Evolutionary conservation across 2,329 filamentous ascomycete species (phyloP).

Genomic region (Claviceps spartinae): DNA sequence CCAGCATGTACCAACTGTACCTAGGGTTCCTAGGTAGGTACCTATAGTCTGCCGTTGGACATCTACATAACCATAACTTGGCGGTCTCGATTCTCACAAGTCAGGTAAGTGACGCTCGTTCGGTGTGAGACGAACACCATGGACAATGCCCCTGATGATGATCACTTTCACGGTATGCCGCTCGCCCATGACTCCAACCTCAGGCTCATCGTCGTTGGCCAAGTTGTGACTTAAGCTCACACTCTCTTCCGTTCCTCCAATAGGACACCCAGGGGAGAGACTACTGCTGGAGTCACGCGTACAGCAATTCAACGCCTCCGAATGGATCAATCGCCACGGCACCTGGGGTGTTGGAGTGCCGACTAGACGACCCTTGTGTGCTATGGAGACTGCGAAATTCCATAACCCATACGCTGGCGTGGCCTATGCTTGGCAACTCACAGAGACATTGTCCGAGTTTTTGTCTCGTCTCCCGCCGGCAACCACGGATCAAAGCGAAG

Average conservation of each 20-base stretch:
- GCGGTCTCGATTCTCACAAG: neutral
- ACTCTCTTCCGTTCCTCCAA: neutral
- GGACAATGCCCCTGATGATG: neutral
- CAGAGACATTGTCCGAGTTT: constrained; percentile 52
- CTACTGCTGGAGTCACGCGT: constrained; percentile 35
- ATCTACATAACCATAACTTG: neutral
- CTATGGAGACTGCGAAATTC: constrained; percentile 18
- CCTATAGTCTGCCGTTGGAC: neutral
- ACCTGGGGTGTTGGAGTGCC: constrained; percentile 2
- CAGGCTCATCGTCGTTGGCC: neutral
- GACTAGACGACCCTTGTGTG: neutral
- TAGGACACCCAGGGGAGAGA: constrained; percentile 42
- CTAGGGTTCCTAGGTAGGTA: neutral
- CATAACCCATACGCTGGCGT: constrained; percentile 48
- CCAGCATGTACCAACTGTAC: neutral
- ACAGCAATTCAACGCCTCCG: constrained; percentile 32
- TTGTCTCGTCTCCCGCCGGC: constrained; percentile 53
- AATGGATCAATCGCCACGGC: constrained; percentile 24
- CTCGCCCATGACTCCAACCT: neutral
- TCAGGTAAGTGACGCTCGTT: neutral
- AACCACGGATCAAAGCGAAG: constrained; percentile 33
- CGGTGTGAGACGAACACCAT: neutral
- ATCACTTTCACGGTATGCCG: neutral
- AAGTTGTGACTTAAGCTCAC: neutral
- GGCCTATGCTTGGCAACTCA: constrained; percentile 45